Evolutionary conservation across 108 stramenopile genomes (phyloP), one percentile per base, ranked within the genome.

Genomic region (Nitzschia sp.): DNA sequence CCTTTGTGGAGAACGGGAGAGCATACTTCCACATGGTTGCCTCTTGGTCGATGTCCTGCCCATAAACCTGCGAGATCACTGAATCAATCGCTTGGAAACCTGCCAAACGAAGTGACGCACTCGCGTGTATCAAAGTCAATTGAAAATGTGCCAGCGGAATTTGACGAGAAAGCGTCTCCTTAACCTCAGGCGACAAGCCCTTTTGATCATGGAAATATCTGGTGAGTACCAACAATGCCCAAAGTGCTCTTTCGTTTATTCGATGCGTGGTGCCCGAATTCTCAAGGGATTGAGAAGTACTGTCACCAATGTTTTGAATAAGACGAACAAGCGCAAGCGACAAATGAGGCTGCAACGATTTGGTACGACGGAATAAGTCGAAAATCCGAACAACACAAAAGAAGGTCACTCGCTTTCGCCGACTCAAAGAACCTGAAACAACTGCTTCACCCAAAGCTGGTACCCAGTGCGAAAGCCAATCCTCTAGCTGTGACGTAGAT

Each of bases 361-460:
- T 53, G 21, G 43, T 53, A n/a, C 53, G 38, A 20, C 56, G 53
- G 57, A 75, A 69, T 44, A 60, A 62, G 37, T 75, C 64, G 3
- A 46, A 41, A 29, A 81, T 14, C 3, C 83, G 66, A 17, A 80
- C 77, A 7, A 87, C 22, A 53, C 86, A 87, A 58, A 84, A 82
- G 14, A 78, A 58, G 14, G 82, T 53, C 9, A 84, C 73, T 63
- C 81, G 81, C 57, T 69, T 81, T 51, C 86, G 62, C 12, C 80
- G 62, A 9, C 41, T 71, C 6, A 67, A 42, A 43, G 48, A 60
- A 10, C 21, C 65, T 26, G 42, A 43, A n/a, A 83, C 39, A n/a
- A 87, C 48, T 0, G 77, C 71, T 24, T 41, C 51, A 37, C 79
- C 71, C 26, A 87, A 42, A 8, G 72, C 67, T 2, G 76, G 77